Base-by-base conservation (phyloP, 2,329 filamentous ascomycete genomes). In the Trichoderma atroviride region DNA sequence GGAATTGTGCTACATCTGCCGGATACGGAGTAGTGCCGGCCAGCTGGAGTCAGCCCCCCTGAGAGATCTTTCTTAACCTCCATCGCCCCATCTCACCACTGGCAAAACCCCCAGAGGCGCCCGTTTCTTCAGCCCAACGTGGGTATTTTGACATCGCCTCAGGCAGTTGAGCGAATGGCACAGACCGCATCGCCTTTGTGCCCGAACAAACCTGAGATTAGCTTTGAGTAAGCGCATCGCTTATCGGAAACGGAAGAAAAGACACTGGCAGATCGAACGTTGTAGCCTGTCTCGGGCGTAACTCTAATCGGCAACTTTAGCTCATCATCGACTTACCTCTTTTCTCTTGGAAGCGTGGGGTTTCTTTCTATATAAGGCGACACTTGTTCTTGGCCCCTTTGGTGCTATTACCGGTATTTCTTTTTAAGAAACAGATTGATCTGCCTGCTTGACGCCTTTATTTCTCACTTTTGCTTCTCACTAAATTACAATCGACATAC, bases 101-200 rank as follows among this genome's bases (percentile, higher is more conserved):
- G 40, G 40, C 63, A 59, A 35, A 67, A n/a, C n/a, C 37, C 40
- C 16, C 16, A 55, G 37, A 50, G 33, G 40, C 53, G n/a, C 52
- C 50, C 58, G 63, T 66, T 55, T 66, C 63, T 52, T 37, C 63
- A 50, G 40, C 55, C 40, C 64, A 67, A 59, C 64, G 64, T 67
- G 64, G 64, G 35, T 27, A 27, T 47, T 10, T 67, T 13, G 64
- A 52, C 64, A 67, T 29, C 55, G 55, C 64, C 55, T 52, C 31
- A 52, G 55, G 37, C 64, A 43, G 6, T 29, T 52, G 55, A 35
- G 29, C 50, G 53, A 67, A 66, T 33, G 19, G n/a, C 2, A 10
- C 13, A 35, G 22, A 22, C 47, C n/a, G 47, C n/a, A 35, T 58
- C 43, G n/a, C 24, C 7, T 16, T 35, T 50, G 53, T 50, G 29